Evolutionary conservation across 2,329 filamentous ascomycete genomes (phyloP).

Genomic region (Hypoxylon sp.): DNA sequence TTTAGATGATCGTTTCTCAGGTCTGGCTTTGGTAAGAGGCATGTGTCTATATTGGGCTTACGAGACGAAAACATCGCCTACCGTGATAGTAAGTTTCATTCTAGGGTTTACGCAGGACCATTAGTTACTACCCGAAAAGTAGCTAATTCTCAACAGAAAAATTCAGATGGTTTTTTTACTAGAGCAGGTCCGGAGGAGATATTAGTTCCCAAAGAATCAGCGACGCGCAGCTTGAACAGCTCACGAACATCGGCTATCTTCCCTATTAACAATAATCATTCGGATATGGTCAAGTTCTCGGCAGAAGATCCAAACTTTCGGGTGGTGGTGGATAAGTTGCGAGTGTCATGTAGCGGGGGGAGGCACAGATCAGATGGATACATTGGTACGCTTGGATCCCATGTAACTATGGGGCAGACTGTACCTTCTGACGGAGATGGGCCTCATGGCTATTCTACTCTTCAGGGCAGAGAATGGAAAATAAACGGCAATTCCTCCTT

Average conservation of each 20-base stretch:
- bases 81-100: slow-evolving; percentile 36
- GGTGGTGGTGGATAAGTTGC: slow-evolving; percentile 19
- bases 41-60: slow-evolving; percentile 46
- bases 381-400: background rate
- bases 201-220: slow-evolving; percentile 45
- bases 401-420: background rate
- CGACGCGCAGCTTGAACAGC: slow-evolving; percentile 35
- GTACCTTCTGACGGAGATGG: background rate
- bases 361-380: background rate
- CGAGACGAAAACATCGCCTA: slow-evolving; percentile 47
- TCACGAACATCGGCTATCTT: slow-evolving; percentile 27
- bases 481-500: background rate
- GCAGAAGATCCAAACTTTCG: slow-evolving; percentile 25
- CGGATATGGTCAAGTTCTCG: slow-evolving; percentile 47
- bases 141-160: slow-evolving; percentile 16
- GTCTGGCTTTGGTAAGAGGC: slow-evolving; percentile 12
- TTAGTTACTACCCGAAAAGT: background rate
- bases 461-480: background rate
- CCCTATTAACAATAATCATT: slow-evolving; percentile 48
- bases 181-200: slow-evolving; percentile 38
- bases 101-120: background rate
- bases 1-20: slow-evolving; percentile 42
- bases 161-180: slow-evolving; percentile 27
- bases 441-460: background rate
- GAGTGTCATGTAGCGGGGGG: background rate